Percentiles rank a stretch among this genome's conserved stretches.
phyloP scores from a whole-genome alignment of 2,329 filamentous ascomycete species.

The Claviceps pusilla region DNA sequence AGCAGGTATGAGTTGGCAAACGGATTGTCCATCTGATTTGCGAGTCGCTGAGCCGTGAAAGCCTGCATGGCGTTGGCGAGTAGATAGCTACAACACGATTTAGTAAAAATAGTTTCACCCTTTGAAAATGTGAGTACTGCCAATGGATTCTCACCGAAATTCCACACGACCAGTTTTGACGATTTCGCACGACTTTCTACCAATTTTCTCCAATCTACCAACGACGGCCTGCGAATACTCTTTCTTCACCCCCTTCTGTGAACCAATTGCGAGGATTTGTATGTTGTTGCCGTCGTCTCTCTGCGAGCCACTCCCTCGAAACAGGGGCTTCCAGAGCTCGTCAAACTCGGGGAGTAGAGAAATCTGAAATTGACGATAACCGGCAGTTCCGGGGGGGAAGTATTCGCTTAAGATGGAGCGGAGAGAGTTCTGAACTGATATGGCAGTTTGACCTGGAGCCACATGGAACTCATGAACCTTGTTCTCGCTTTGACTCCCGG shows the following conservation, averaged over 20 bases:
- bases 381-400: conserved; percentile 32
- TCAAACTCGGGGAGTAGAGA: conserved; percentile 33
- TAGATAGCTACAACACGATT: conserved; percentile 31
- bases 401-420: conserved; percentile 35
- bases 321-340: conserved; percentile 38
- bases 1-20: conserved; percentile 39
- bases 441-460: conserved; percentile 28
- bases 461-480: conserved; percentile 32
- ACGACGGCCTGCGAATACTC: conserved; percentile 33
- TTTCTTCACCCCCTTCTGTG: conserved; percentile 37
- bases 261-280: conserved; percentile 45
- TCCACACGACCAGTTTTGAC: conserved; percentile 43
- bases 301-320: conserved; percentile 21
- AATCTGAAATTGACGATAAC: conserved; percentile 33
- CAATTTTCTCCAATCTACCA: conserved; percentile 39
- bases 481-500: conserved; percentile 14
- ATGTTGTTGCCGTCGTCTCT: conserved; percentile 28
- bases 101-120: background rate
- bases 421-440: conserved; percentile 42
- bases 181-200: conserved; percentile 31
- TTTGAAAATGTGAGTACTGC: background rate
- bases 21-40: conserved; percentile 37
- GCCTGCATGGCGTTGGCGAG: conserved; percentile 46
- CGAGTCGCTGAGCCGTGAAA: conserved; percentile 34
- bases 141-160: conserved; percentile 32